A percentile compares a stretch with the other conserved stretches of the same genome.
Conservation (phyloP, 768 basidiomycete species). For the Lactarius deliciosus region DNA sequence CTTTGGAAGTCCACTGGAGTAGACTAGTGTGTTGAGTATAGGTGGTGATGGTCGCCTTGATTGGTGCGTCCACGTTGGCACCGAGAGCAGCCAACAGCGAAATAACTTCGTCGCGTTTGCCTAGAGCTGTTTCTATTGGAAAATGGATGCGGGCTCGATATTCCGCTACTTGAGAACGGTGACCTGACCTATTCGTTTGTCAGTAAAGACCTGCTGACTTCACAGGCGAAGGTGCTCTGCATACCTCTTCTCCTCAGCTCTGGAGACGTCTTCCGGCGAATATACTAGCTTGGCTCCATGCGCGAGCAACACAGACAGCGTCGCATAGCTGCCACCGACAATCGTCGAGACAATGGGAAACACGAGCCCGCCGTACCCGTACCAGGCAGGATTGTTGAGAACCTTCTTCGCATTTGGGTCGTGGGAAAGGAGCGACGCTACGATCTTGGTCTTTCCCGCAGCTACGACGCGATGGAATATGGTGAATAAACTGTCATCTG, state of each 20-base stretch:
- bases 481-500: constrained; percentile 34
- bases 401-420: constrained; percentile 38
- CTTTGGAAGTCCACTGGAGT: constrained; percentile 31
- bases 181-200: neutral
- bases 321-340: constrained; percentile 31
- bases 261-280: constrained; percentile 33
- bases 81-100: constrained; percentile 35
- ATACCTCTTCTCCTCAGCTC: constrained; percentile 32
- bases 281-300: constrained; percentile 34
- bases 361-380: constrained; percentile 4
- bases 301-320: constrained; percentile 35
- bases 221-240: neutral
- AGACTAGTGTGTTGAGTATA: constrained; percentile 12
- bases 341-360: constrained; percentile 37
- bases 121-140: constrained; percentile 35
- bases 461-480: constrained; percentile 37
- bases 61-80: constrained; percentile 31
- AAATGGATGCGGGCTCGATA: constrained; percentile 8
- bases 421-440: constrained; percentile 32
- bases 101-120: constrained; percentile 31
- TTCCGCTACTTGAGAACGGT: neutral
- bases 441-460: constrained; percentile 31
- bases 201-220: neutral
- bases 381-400: constrained; percentile 32
- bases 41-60: neutral